Evolutionary conservation across 495 filamentous ascomycete species (phyloP), one percentile per base, ranked within the genome.

Genomic region (Platismatia glauca): DNA sequence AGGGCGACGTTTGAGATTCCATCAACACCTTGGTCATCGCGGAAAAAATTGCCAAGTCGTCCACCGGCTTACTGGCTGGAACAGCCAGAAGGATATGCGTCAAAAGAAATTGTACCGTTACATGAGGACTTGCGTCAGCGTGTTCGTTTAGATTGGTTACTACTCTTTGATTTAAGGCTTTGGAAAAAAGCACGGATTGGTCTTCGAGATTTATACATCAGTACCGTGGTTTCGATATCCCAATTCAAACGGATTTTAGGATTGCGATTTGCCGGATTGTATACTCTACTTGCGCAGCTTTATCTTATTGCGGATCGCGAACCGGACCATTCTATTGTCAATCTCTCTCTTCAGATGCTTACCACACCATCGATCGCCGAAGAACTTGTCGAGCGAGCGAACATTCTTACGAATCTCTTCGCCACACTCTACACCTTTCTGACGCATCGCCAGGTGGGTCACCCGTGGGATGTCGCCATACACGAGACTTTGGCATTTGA

Each of bases 251-350:
- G 95, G n/a, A 84, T 99, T 34, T 81, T 99, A 60, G 91, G 92
- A 13, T 77, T 99, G 55, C 84, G 94, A 13, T 90, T 99, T 71
- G 90, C 95, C 61, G 90, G 91, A 0, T 77, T 99, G 38, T 99
- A 99, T 71, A 97, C 92, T 9, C 87, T 87, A 4, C 78, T 99
- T 37, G 91, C 94, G 7, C 91, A 99, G 71, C 75, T 99, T 1
- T 99, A 97, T 71, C 83, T 99, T 20, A 92, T 99, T 68, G 92
- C 94, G 7, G 94, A 99, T 69, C 82, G 94, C 57, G 94, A 99
- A 70, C 93, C 94, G 0, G 94, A 99, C 68, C 92, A 97, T 71
- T 97, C 94, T 5, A 97, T 99, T 69, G 95, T 99, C 77, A 97
- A 95, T 70, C 82, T 97, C 53, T 96, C 92, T 0, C 71, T 97